Conservation (phyloP, 164 flowering plant species). For the Aristolochia californica region DNA sequence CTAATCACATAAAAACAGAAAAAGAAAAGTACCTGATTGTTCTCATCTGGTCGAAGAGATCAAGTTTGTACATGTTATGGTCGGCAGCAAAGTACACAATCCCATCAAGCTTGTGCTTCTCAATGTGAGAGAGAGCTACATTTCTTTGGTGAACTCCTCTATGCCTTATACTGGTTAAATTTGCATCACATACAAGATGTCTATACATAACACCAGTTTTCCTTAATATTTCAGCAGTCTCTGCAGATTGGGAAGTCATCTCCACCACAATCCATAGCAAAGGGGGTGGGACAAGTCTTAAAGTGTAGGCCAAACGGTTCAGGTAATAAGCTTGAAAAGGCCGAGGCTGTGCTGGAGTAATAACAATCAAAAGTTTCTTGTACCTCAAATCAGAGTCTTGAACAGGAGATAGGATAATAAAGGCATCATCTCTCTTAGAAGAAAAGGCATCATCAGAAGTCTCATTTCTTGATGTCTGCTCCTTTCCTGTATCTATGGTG, state of each 20-base stretch:
- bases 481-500: not conserved
- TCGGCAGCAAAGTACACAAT: constrained; percentile 86
- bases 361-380: constrained; percentile 62
- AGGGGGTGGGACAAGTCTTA: constrained; percentile 58
- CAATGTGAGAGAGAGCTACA: constrained; percentile 75
- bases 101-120: constrained; percentile 78
- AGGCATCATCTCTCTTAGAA: too few relatives aligned
- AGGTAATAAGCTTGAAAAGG: constrained; percentile 72
- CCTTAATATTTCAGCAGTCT: constrained; percentile 68
- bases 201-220: constrained; percentile 73
- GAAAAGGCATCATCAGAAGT: constrained; percentile 5
- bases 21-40: constrained; percentile 50
- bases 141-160: constrained; percentile 56
- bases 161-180: constrained; percentile 36
- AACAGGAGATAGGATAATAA: constrained; percentile 5
- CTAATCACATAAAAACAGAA: not conserved
- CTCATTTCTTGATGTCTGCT: constrained; percentile 5
- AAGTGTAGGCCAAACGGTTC: constrained; percentile 60
- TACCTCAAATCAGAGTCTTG: constrained; percentile 16
- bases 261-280: constrained; percentile 89
- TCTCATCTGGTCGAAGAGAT: constrained; percentile 64
- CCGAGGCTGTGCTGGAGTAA: constrained; percentile 56
- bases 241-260: constrained; percentile 56
- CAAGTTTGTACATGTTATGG: constrained; percentile 40
- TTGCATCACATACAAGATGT: constrained; percentile 67